phyloP scores from a whole-genome alignment of 345 rosid genomes.

The Durio zibethinus region DNA sequence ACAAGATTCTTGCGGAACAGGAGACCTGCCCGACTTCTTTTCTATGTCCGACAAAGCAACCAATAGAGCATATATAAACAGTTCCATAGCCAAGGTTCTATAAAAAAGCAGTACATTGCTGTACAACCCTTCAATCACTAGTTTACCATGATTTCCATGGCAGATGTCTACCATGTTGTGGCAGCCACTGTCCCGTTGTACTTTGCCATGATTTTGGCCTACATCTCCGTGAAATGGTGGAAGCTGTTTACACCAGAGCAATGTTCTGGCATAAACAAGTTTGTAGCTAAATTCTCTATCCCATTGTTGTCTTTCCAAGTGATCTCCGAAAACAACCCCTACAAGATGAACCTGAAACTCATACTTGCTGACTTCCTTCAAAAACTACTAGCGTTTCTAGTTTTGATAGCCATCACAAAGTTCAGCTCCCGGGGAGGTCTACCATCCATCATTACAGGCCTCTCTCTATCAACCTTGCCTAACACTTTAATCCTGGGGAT shows the following conservation, averaged over 20 bases:
- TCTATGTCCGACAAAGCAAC: slow-evolving; percentile 23
- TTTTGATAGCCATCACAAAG: slow-evolving; percentile 35
- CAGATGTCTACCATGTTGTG: slow-evolving; percentile 70
- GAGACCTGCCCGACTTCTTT: slow-evolving; percentile 20
- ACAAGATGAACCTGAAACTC: slow-evolving; percentile 67
- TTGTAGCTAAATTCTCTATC: slow-evolving; percentile 79
- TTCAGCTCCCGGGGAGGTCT: slow-evolving; percentile 50
- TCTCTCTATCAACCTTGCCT: slow-evolving; percentile 71
- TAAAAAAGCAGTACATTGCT: background rate
- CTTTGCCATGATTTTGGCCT: slow-evolving; percentile 68
- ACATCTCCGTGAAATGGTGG: slow-evolving; percentile 61
- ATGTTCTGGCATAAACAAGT: slow-evolving; percentile 85
- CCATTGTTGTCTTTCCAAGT: slow-evolving; percentile 80
- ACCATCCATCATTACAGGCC: slow-evolving; percentile 62
- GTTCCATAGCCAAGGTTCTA: slow-evolving; percentile 13
- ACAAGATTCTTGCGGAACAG: slow-evolving; percentile 29
- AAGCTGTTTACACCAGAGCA: slow-evolving; percentile 74
- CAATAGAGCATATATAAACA: slow-evolving; percentile 18
- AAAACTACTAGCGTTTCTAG: slow-evolving; percentile 50
- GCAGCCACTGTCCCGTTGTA: slow-evolving; percentile 83
- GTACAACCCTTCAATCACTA: background rate
- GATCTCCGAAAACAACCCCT: slow-evolving; percentile 65
- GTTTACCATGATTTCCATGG: slow-evolving; percentile 49
- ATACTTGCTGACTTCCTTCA: slow-evolving; percentile 59
- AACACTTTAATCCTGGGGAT: slow-evolving; percentile 87